Evolutionary conservation across 2,329 filamentous ascomycete genomes (phyloP).

Genomic region (Sclerotinia minor): DNA sequence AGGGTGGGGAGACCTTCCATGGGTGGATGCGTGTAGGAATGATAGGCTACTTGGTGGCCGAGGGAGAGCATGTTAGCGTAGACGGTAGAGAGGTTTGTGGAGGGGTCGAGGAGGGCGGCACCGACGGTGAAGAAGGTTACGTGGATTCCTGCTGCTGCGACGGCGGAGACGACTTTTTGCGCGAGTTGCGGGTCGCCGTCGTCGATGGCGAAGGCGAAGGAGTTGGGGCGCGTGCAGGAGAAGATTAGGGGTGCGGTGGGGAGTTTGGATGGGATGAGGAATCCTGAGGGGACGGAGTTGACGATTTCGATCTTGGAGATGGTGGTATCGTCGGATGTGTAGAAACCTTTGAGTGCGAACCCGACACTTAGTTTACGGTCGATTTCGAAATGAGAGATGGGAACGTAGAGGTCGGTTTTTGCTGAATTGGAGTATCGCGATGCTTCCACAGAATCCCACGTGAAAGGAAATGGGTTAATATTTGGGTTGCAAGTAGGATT

Average conservation of each 20-base stretch:
- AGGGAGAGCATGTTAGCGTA: conserved; percentile 62
- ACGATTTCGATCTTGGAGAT: conserved; percentile 63
- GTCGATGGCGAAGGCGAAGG: conserved; percentile 72
- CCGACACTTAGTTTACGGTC: conserved; percentile 57
- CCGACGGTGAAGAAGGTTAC: conserved; percentile 74
- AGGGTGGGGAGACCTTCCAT: conserved; percentile 57
- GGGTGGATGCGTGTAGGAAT: conserved; percentile 69
- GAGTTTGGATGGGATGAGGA: conserved; percentile 58
- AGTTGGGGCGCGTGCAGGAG: conserved; percentile 65
- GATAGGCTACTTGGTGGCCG: conserved; percentile 68
- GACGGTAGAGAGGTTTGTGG: conserved; percentile 61
- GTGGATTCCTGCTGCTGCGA: conserved; percentile 61
- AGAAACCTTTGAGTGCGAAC: conserved; percentile 65
- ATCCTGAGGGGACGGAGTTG: conserved; percentile 51
- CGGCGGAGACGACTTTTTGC: conserved; percentile 59
- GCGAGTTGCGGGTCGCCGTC: conserved; percentile 63
- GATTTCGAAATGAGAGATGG: conserved; percentile 65
- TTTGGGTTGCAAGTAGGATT: conserved; percentile 58
- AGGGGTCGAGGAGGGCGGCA: conserved; percentile 56
- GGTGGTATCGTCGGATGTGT: conserved; percentile 51
- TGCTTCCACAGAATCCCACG: conserved; percentile 67
- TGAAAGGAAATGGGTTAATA: conserved; percentile 62
- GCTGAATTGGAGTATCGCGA: conserved; percentile 54
- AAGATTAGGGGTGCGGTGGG: conserved; percentile 62
- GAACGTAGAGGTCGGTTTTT: conserved; percentile 62